Evolutionary conservation across 2,329 filamentous ascomycete species (phyloP).

Genomic region (Paracamarosporium sp.): DNA sequence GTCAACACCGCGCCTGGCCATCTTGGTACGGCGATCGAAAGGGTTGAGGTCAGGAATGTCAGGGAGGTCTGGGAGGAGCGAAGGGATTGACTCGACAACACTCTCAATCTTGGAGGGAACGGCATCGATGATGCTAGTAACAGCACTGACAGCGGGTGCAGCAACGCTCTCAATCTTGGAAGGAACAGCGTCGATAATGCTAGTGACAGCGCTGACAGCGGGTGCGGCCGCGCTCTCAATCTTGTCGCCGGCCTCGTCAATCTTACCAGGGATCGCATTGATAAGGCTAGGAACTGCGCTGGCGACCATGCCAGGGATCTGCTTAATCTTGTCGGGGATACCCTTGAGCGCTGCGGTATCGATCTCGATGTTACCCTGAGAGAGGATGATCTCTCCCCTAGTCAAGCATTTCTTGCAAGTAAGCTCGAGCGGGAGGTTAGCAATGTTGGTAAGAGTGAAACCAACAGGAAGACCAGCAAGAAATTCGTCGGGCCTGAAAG

Average conservation of each 20-base stretch:
- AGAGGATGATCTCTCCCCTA: slow-evolving; percentile 37
- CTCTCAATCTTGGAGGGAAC: slow-evolving; percentile 30
- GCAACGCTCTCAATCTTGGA: slow-evolving; percentile 4
- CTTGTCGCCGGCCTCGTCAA: slow-evolving; percentile 4
- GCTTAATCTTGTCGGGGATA: slow-evolving; percentile 21
- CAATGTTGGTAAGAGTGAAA: slow-evolving; percentile 20
- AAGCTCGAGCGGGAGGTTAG: slow-evolving; percentile 33
- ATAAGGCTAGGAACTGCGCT: slow-evolving; percentile 20
- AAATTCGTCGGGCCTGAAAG: slow-evolving; percentile 29
- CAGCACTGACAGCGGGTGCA: background rate
- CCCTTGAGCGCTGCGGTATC: slow-evolving; percentile 32
- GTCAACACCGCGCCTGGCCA: slow-evolving; percentile 1
- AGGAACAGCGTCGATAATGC: slow-evolving; percentile 2
- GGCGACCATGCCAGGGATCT: slow-evolving; percentile 6
- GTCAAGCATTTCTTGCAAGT: slow-evolving; percentile 47
- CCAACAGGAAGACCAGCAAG: slow-evolving; percentile 18
- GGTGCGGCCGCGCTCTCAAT: background rate
- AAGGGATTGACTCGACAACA: slow-evolving; percentile 27
- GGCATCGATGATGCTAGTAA: slow-evolving; percentile 26
- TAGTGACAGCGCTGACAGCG: background rate
- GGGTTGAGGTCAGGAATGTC: slow-evolving; percentile 5
- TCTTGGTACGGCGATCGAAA: background rate
- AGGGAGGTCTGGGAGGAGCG: background rate
- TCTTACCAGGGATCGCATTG: slow-evolving; percentile 27
- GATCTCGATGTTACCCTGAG: slow-evolving; percentile 38